These are phyloP conservation scores for Albizia julibrissin DNA, from an alignment of 306 rosid species.

Conservation along the genomic window DNA sequence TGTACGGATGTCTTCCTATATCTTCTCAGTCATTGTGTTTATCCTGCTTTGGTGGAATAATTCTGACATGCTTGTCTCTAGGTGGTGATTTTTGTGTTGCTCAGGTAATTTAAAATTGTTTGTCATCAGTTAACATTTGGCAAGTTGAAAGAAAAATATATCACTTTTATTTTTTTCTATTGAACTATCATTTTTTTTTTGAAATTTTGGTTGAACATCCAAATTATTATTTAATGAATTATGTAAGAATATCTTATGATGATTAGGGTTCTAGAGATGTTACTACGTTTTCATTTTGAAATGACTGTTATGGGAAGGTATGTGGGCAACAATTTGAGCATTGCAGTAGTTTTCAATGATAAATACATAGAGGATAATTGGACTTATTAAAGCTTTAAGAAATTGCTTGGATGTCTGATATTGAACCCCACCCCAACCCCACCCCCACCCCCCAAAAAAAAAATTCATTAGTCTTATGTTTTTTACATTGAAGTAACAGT, in stretches of 20 bases:
- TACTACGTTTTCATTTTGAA: background rate
- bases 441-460: background rate
- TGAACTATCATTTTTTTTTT: background rate
- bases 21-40: background rate
- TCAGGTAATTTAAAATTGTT: background rate
- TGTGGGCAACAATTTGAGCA: background rate
- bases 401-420: background rate
- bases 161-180: background rate
- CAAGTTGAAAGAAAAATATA: background rate
- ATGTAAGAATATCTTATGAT: background rate
- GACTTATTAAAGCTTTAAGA: background rate
- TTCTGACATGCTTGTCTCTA: background rate
- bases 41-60: background rate
- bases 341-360: background rate
- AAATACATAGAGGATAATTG: background rate
- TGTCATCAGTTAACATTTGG: background rate
- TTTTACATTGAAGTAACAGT: constrained; percentile 1
- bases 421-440: background rate
- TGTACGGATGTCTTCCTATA: background rate
- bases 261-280: background rate
- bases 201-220: background rate
- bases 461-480: background rate
- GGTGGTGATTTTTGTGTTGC: background rate
- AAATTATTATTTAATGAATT: background rate
- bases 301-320: background rate